Evolutionary conservation across 805 yeast genomes (phyloP).

Genomic region (Ogataea pilisensis): DNA sequence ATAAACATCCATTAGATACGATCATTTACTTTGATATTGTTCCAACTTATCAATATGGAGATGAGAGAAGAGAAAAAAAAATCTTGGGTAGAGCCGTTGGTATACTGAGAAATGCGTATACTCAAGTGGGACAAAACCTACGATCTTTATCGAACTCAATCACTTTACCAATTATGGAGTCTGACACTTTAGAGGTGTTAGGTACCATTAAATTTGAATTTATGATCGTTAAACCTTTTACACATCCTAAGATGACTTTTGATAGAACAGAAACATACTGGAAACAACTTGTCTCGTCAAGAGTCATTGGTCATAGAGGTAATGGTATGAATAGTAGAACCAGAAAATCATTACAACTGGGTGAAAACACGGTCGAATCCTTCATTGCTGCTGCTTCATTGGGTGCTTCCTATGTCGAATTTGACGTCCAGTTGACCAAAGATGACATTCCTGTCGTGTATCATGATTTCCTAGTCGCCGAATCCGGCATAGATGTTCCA

Average conservation of each 20-base stretch:
- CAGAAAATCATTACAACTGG: slow-evolving; percentile 78
- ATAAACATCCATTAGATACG: slow-evolving; percentile 47
- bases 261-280: slow-evolving; percentile 76
- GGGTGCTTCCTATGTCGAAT: slow-evolving; percentile 95
- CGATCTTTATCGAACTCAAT: slow-evolving; percentile 62
- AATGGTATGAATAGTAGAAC: slow-evolving; percentile 79
- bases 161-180: slow-evolving; percentile 73
- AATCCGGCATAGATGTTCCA: slow-evolving; percentile 92
- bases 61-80: slow-evolving; percentile 26
- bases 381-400: slow-evolving; percentile 94
- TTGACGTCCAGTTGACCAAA: slow-evolving; percentile 92
- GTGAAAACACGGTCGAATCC: slow-evolving; percentile 93
- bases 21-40: slow-evolving; percentile 77
- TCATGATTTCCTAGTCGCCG: slow-evolving; percentile 92
- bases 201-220: slow-evolving; percentile 78
- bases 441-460: slow-evolving; percentile 90
- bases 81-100: slow-evolving; percentile 85
- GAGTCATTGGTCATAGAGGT: slow-evolving; percentile 96
- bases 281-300: slow-evolving; percentile 82
- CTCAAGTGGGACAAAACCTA: slow-evolving; percentile 64
- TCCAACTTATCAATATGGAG: slow-evolving; percentile 65
- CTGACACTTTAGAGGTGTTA: slow-evolving; percentile 64
- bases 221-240: slow-evolving; percentile 66
- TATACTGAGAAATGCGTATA: slow-evolving; percentile 52
- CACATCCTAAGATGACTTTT: slow-evolving; percentile 63